A percentile compares a stretch with the other conserved stretches of the same genome.
Evolutionary conservation across 768 basidiomycete genomes (phyloP).

Genomic region (Neoboletus subvelutipes): DNA sequence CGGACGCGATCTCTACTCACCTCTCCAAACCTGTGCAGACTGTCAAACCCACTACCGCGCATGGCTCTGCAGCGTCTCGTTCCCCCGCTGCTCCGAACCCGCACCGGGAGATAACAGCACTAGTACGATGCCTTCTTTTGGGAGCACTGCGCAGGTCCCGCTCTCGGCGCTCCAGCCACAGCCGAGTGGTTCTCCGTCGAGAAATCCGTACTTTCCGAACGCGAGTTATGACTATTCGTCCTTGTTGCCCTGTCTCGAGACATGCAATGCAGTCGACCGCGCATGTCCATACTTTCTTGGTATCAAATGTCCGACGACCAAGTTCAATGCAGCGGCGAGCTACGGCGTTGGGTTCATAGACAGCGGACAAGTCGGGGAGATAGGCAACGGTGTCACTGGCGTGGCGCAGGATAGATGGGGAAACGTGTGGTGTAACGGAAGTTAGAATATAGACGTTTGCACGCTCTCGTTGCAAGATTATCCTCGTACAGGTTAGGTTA

Average conservation of each 20-base stretch:
- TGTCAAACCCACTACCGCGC: slow-evolving; percentile 70
- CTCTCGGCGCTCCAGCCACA: slow-evolving; percentile 52
- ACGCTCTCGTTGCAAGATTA: not conserved
- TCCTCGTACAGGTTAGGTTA: not conserved
- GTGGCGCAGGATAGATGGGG: slow-evolving; percentile 64
- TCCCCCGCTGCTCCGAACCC: slow-evolving; percentile 72
- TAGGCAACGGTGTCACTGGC: slow-evolving; percentile 52
- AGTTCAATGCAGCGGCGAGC: slow-evolving; percentile 62
- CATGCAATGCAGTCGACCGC: slow-evolving; percentile 69
- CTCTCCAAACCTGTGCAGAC: slow-evolving; percentile 71
- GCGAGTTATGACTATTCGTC: slow-evolving; percentile 49
- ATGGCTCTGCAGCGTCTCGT: slow-evolving; percentile 74
- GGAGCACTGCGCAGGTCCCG: slow-evolving; percentile 33
- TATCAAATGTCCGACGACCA: slow-evolving; percentile 62
- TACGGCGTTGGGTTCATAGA: slow-evolving; percentile 81
- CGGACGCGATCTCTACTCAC: slow-evolving; percentile 78
- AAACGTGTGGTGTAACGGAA: slow-evolving; percentile 73
- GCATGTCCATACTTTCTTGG: slow-evolving; percentile 74
- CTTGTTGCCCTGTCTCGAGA: slow-evolving; percentile 78
- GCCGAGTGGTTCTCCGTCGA: slow-evolving; percentile 38
- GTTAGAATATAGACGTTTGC: slow-evolving; percentile 5
- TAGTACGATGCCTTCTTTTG: slow-evolving; percentile 8
- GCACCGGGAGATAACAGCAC: slow-evolving; percentile 26
- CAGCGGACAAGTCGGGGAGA: slow-evolving; percentile 41
- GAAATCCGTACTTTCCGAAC: slow-evolving; percentile 51